A percentile compares a stretch with the other conserved stretches of the same genome.
phyloP scores from a whole-genome alignment of 2,329 filamentous ascomycete genomes.

The Phaeosphaeriaceae sp. region DNA sequence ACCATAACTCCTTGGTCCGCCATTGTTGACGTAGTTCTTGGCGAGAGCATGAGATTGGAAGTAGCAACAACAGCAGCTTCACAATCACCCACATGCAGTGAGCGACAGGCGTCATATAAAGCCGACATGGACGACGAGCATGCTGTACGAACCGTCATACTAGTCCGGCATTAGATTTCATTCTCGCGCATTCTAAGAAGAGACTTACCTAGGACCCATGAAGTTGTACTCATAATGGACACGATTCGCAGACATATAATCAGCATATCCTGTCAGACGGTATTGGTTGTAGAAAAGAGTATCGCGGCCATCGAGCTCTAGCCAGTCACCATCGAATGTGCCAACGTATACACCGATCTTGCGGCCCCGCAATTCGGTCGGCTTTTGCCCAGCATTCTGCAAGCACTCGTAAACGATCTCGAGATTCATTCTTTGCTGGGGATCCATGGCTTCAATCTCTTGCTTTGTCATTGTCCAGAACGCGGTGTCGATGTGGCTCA shows the following conservation, averaged over 20 bases:
- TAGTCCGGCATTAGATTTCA: background rate
- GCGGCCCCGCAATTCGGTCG: conserved; percentile 19
- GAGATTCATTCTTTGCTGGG: conserved; percentile 33
- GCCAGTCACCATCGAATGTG: conserved; percentile 33
- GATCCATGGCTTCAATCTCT: conserved; percentile 24
- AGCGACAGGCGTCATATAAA: conserved; percentile 26
- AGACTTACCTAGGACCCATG: conserved; percentile 30
- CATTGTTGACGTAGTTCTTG: conserved; percentile 6
- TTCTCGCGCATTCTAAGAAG: conserved; percentile 1
- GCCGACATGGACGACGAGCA: conserved; percentile 43
- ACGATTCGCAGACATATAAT: conserved; percentile 32
- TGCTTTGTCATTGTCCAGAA: conserved; percentile 20
- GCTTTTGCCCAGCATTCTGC: conserved; percentile 36
- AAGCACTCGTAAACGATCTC: conserved; percentile 45
- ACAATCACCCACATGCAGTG: conserved; percentile 14
- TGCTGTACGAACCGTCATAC: conserved; percentile 38
- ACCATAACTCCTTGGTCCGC: conserved; percentile 20
- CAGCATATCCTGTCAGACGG: conserved; percentile 12
- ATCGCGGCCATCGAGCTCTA: conserved; percentile 5
- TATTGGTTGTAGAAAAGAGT: conserved; percentile 8
- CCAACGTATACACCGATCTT: conserved; percentile 43
- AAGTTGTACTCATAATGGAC: conserved; percentile 31
- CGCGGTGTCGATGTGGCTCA: conserved; percentile 17
- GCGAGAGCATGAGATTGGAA: conserved; percentile 20
- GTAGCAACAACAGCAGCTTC: conserved; percentile 23